Base-by-base conservation (phyloP, 2,329 filamentous ascomycete species). In the Penicillium sp. region DNA sequence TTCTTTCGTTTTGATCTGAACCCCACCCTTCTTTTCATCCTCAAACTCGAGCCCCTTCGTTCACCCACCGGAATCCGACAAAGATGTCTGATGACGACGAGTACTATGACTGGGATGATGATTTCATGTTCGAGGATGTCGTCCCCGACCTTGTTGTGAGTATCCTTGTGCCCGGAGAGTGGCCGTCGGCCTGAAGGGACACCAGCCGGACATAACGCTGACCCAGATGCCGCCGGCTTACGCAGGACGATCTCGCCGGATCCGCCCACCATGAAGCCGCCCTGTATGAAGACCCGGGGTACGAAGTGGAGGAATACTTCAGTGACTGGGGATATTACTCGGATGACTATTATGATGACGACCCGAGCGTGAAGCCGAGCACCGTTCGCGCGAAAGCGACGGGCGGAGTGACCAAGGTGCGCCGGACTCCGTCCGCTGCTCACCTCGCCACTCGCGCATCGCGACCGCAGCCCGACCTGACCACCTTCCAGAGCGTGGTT, bases 261-360 rank as follows among this genome's bases (percentile, higher is more conserved):
- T 60, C 63, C 33, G 57, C 69, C 19, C 56, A 65, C 10, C 60
- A 67, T 49, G 69, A 69, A 39, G 63, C 67, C 19, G 54, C 65
- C 17, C 59, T 64, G 21, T 58, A 62, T 17, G 66, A 70, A 30
- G 64, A 71, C 37, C 62, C 67, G 4, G 57, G 52, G 10, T 54
- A 63, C 17, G 68, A 72, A 23, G 45, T 61, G 6, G 58, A 63
- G 36, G 67, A 70, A 9, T 64, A 62, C 32, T 68, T 59, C 51
- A 68, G 64, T 35, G 70, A 73, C 47, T 71, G 68, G 67, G 68
- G 70, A 31, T 69, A 71, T 18, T 63, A 69, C 30, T 66, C 68
- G 10, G 68, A 71, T 36, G 68, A 71, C 42, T 71, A 69, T 48
- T 64, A 67, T 41, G 68, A 71, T 29, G 66, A 70, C 36, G 68